Base-by-base conservation (phyloP, 2,329 filamentous ascomycete genomes). In the Talaromyces piceae region DNA sequence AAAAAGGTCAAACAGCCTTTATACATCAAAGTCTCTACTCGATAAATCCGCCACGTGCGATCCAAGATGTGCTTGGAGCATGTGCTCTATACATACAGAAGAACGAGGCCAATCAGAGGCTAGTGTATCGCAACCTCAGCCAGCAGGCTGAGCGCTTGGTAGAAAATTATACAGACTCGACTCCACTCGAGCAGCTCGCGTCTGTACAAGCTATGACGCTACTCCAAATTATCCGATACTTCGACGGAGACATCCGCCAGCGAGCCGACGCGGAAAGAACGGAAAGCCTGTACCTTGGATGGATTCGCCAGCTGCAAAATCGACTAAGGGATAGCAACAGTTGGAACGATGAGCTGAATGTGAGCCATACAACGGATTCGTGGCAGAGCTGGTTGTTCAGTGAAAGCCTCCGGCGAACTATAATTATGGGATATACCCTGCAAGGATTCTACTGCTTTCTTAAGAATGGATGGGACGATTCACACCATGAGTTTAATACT, bases 221-320 rank as follows among this genome's bases (percentile, higher is more conserved):
- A 3, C 77, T 76, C 56, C 68, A 75, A 45, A 67, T 70, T 20
- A 72, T 78, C 39, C 61, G 71, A 11, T 62, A 78, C 23, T 77
- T 75, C 45, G 75, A 78, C 58, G 74, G 72, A 22, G 72, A 77
- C 56, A 71, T 77, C 22, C 58, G 64, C 9, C 60, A 67, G 2
- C 66, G 73, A 2, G 62, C 65, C 31, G 57, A 67, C 4, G 73
- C 71, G 27, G 74, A 65, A 72, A 50, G 58, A 49, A 45, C 61
- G 57, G 23, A 61, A 63, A 4, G 56, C 48, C 12, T 54, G 4
- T 45, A 55, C 12, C 23, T 30, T 22, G 27, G 45, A n/a, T 50
- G 48, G 48, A 50, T 41, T 9, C 28, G 30, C 16, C 48, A 45
- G 31, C 30, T 50, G 12, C 28, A 50, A 28, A n/a, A 20, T 9